Base-by-base conservation (phyloP, 2,329 filamentous ascomycete genomes). In the Neurospora crassa region DNA sequence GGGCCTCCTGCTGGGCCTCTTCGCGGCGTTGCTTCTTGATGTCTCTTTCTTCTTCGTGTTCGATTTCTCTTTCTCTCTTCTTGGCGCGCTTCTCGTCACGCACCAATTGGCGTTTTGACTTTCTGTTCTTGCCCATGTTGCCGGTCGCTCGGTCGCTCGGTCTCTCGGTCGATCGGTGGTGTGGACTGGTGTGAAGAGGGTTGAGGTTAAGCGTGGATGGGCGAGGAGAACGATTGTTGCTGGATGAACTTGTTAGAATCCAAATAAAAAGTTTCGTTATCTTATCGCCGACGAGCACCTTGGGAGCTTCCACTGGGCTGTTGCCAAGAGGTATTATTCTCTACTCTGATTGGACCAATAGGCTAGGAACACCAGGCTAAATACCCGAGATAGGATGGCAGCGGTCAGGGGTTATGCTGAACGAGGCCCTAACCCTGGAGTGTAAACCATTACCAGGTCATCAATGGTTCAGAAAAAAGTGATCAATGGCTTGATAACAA, bases 71-170 rank as follows among this genome's bases (percentile, higher is more conserved):
- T 3, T 74, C 76, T 70, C 77, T 76, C 74, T 80, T 79, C 73
- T 80, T 81, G 72, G 78, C 78, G 67, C 79, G 78, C 74, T 80
- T 80, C 75, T 81, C 79, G 76, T 81, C 80, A 42, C 80, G 79
- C 67, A 79, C 68, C 29, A 80, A 75, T 73, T 81, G 79, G 40
- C 79, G 75, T 74, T 81, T 81, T 6, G 80, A 81, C 70, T 80
- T 81, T 68, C 78, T 77, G 53, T 76, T 75, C 70, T 80, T 80
- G 16, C 78, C 79, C 80, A 80, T 80, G 67, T 37, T 63, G 24
- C 29, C 53, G 16, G 24, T 34, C 53, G 53, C 53, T 63, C 53
- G 16, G 24, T 34, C 53, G 53, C 53, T 63, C 53, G 47, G 24
- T 29, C 29, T 8, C 24, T 59, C 47, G 47, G 47, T 59, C 47